Evolutionary conservation across 257 asterid species (phyloP).

Genomic region (Coffea canephora): DNA sequence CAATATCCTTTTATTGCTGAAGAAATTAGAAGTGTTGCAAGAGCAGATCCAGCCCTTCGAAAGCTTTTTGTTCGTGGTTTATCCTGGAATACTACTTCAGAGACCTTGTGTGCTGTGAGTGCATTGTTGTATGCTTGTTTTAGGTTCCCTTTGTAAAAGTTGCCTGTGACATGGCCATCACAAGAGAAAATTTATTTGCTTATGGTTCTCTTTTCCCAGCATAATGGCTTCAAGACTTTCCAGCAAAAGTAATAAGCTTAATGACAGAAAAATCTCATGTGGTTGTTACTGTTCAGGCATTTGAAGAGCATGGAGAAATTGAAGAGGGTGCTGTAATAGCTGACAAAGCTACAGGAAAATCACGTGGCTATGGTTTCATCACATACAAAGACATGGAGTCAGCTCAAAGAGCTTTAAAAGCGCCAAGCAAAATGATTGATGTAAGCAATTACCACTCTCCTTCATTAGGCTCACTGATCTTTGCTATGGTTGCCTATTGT

Average conservation of each 20-base stretch:
- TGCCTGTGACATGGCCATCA: not conserved
- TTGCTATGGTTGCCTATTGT: not conserved
- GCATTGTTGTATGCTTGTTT: conserved; percentile 58
- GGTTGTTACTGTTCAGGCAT: conserved; percentile 50
- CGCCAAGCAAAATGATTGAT: conserved; percentile 78
- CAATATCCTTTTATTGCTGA: conserved; percentile 90
- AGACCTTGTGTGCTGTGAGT: conserved; percentile 98
- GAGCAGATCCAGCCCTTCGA: conserved; percentile 96
- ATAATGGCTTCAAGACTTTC: not conserved
- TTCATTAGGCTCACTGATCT: not conserved
- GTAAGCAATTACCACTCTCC: conserved; percentile 34
- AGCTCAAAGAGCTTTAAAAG: conserved; percentile 67
- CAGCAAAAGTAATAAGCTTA: not conserved
- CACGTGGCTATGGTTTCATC: conserved; percentile 81
- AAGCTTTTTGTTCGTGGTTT: conserved; percentile 98
- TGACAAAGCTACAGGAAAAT: conserved; percentile 69
- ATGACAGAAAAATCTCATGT: not conserved
- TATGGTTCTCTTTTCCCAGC: not conserved
- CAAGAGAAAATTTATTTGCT: not conserved
- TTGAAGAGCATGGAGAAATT: conserved; percentile 75
- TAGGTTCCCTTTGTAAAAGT: conserved; percentile 33
- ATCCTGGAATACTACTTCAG: conserved; percentile 91
- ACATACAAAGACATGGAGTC: conserved; percentile 73
- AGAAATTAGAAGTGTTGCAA: conserved; percentile 89
- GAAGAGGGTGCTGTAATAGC: conserved; percentile 81